Evolutionary conservation across 106 monocot species (phyloP).

Genomic region (Narthecium ossifragum): DNA sequence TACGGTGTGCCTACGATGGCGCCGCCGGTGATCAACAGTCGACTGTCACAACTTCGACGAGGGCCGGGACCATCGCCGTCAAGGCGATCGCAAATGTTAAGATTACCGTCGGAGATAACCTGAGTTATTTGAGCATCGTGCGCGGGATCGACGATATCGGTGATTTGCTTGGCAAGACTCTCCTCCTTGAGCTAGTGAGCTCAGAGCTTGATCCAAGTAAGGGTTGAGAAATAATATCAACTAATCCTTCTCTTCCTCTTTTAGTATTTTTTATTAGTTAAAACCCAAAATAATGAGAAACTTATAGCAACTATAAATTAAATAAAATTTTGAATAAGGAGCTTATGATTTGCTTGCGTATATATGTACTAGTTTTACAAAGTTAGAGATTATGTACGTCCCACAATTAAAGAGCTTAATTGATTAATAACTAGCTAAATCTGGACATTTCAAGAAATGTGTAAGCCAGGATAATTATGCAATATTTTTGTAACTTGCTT

Average conservation of each 20-base stretch:
- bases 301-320: not conserved
- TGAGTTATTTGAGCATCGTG: constrained; percentile 1
- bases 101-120: constrained; percentile 1
- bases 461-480: no score
- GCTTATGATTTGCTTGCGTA: not conserved
- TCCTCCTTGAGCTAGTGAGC: constrained; percentile 37
- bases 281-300: not conserved
- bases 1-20: no score
- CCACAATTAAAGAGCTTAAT: no score
- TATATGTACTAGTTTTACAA: not conserved
- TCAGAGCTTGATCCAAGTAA: constrained; percentile 34
- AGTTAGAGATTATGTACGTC: no score
- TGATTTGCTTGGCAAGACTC: constrained; percentile 27
- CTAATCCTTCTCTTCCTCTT: not conserved
- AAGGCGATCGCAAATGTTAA: constrained; percentile 22
- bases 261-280: constrained; percentile 1
- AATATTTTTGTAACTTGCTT: no score
- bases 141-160: constrained; percentile 18
- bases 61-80: no score
- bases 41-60: no score
- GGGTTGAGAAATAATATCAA: not conserved
- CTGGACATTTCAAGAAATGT: no score
- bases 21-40: no score
- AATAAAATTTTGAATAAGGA: not conserved
- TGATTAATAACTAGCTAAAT: no score